A percentile compares a stretch with the other conserved stretches of the same genome.
These are phyloP conservation scores for Monilinia fructigena DNA, from an alignment of 2,329 filamentous ascomycete species.

Conservation along the genomic window DNA sequence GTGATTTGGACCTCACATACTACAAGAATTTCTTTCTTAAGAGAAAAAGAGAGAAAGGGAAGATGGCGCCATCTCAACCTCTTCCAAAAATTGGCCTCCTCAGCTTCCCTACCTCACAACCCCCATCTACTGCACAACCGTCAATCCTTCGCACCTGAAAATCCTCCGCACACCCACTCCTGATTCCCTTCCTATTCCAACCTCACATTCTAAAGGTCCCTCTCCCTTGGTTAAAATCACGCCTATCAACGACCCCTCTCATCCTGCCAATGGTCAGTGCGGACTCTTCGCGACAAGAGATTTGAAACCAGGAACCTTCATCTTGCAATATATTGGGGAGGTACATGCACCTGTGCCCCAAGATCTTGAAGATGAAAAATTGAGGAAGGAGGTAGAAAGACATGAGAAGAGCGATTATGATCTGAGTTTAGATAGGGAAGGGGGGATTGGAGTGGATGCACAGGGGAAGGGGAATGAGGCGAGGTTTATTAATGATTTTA, in stretches of 20 bases:
- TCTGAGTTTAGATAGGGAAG: conserved; percentile 59
- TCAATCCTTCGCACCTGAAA: conserved; percentile 28
- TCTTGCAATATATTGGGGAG: conserved; percentile 62
- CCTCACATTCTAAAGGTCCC: conserved; percentile 45
- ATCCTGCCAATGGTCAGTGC: conserved; percentile 58
- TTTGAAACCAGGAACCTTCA: conserved; percentile 54
- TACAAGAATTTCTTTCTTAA: background rate
- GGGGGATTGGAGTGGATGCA: conserved; percentile 60
- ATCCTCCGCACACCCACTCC: conserved; percentile 32
- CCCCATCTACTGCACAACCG: conserved; percentile 49
- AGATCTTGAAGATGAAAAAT: background rate
- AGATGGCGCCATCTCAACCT: conserved; percentile 17
- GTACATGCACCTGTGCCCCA: conserved; percentile 49
- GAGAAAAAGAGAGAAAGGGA: background rate
- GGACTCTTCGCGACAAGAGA: conserved; percentile 59
- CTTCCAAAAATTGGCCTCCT: conserved; percentile 58
- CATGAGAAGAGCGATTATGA: conserved; percentile 60
- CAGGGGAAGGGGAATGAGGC: conserved; percentile 59
- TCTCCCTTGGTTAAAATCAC: conserved; percentile 54
- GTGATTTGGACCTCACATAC: background rate
- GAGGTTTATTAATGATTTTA: conserved; percentile 65
- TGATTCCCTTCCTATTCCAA: conserved; percentile 40
- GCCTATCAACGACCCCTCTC: conserved; percentile 49
- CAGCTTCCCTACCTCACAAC: conserved; percentile 52
- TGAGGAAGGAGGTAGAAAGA: conserved; percentile 24